Evolutionary conservation across 2,329 filamentous ascomycete species (phyloP), one percentile per base, ranked within the genome.

Genomic region (Pleurostoma richardsiae): DNA sequence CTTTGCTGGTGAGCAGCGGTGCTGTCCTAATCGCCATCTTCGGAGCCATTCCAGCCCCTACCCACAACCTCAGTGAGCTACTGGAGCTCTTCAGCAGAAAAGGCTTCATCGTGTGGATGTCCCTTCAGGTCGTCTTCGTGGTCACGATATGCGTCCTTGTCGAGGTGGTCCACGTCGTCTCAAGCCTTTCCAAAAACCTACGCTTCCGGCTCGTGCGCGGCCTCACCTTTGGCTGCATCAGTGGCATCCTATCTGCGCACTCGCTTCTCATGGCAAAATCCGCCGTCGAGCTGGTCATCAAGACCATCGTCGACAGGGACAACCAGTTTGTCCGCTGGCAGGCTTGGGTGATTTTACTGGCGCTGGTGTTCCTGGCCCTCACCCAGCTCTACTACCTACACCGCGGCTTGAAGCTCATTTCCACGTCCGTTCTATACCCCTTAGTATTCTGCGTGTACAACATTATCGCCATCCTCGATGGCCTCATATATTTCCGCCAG

Each of bases 401-500:
- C 63, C 82, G 89, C 40, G 94, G 94, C 45, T 77, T 99, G 52
- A 96, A 96, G 68, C 78, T 99, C 44, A 90, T 95, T 65, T 96
- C 91, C 46, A 97, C 94, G 27, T 96, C 90, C 59, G 86, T 97
- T 51, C 77, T 99, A 55, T 99, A 99, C 67, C 94, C 94, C 4
- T 85, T 97, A 57, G 91, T 97, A 38, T 99, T 99, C 69, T 99
- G 94, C 76, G 83, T 97, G 54, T 99, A 97, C 77, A 99, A 99
- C 74, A 96, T 99, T 60, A 91, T 97, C 60, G 94, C 94, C 54
- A 99, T 99, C 56, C 74, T 97, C 56, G 94, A 99, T 67, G 94
- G 94, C 30, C 77, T 99, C 56, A 96, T 99, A 58, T 99, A 97
- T 69, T 99, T 97, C 70, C 80, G 86, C 57, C 94, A 99, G 67